Evolutionary conservation across 306 rosid genomes (phyloP).

Genomic region (Bauhinia variegata): DNA sequence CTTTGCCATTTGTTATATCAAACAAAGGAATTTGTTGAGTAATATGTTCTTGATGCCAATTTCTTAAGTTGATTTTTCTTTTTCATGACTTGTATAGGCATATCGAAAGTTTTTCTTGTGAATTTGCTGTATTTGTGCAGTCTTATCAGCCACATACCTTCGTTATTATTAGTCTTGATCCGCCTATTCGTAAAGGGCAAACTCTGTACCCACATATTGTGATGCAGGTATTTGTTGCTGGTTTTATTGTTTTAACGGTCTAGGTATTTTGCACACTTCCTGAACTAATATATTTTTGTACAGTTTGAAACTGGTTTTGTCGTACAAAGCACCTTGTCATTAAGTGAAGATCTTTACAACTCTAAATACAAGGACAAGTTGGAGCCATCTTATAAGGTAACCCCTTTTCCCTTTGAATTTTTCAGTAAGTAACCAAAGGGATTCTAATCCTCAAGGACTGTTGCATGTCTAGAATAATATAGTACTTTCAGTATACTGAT

Average conservation of each 20-base stretch:
- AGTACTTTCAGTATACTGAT: neutral
- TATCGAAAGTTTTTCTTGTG: slow-evolving; percentile 31
- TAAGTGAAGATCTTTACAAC: slow-evolving; percentile 72
- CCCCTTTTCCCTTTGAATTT: neutral
- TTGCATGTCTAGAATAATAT: slow-evolving; percentile 25
- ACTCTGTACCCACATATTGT: slow-evolving; percentile 97
- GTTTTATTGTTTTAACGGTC: slow-evolving; percentile 31
- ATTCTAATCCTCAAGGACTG: slow-evolving; percentile 6
- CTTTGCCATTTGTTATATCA: slow-evolving; percentile 9
- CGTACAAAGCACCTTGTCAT: slow-evolving; percentile 68
- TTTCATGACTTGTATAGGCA: slow-evolving; percentile 7
- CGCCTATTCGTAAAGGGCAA: slow-evolving; percentile 98
- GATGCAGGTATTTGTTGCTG: slow-evolving; percentile 73
- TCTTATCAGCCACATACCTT: slow-evolving; percentile 98
- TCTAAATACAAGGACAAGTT: slow-evolving; percentile 92
- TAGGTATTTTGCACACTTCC: slow-evolving; percentile 16
- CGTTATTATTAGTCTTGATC: slow-evolving; percentile 90
- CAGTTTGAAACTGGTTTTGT: slow-evolving; percentile 92
- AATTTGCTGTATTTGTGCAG: slow-evolving; percentile 52
- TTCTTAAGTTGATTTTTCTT: slow-evolving; percentile 21
- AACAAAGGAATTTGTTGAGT: neutral
- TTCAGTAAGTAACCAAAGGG: neutral
- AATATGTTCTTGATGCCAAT: neutral
- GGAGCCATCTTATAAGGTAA: slow-evolving; percentile 92
- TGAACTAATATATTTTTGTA: slow-evolving; percentile 20